phyloP scores from a whole-genome alignment of 331 rosid species.

The Stylosanthes scabra region DNA sequence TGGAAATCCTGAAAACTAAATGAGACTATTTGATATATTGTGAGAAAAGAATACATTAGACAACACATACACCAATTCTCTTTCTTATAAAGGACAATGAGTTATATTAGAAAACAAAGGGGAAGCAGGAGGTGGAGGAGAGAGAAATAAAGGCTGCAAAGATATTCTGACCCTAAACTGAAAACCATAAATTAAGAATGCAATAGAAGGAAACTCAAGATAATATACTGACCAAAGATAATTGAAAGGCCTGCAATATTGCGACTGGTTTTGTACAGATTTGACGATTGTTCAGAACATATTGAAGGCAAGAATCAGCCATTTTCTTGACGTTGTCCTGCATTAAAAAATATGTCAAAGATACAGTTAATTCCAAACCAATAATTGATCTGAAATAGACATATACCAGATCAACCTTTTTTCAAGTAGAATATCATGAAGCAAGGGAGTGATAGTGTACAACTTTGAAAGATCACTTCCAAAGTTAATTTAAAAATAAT shows the following conservation, averaged over 20 bases:
- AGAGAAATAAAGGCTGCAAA: background rate
- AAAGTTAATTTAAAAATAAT: slow-evolving; percentile 15
- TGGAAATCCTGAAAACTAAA: background rate
- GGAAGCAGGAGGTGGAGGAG: background rate
- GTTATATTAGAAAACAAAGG: background rate
- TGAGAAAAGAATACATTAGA: slow-evolving; percentile 1
- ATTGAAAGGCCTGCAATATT: slow-evolving; percentile 79
- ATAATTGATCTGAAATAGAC: slow-evolving; percentile 15
- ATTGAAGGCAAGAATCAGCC: slow-evolving; percentile 68
- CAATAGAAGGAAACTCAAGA: slow-evolving; percentile 36
- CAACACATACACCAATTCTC: background rate
- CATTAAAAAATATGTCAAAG: slow-evolving; percentile 44
- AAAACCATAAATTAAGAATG: background rate
- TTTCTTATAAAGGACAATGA: background rate
- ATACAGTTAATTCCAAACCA: slow-evolving; percentile 15
- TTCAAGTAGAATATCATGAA: background rate
- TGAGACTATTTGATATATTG: slow-evolving; percentile 1
- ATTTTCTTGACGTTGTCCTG: slow-evolving; percentile 66
- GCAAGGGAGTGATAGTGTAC: background rate
- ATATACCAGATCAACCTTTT: slow-evolving; percentile 5
- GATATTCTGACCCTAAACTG: too few relatives aligned
- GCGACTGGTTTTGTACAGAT: slow-evolving; percentile 61
- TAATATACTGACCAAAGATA: slow-evolving; percentile 78
- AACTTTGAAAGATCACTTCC: slow-evolving; percentile 25
- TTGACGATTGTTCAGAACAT: slow-evolving; percentile 68